Evolutionary conservation across 1,139 yeast species (phyloP).

Genomic region (Debaryomycetaceae sp.): DNA sequence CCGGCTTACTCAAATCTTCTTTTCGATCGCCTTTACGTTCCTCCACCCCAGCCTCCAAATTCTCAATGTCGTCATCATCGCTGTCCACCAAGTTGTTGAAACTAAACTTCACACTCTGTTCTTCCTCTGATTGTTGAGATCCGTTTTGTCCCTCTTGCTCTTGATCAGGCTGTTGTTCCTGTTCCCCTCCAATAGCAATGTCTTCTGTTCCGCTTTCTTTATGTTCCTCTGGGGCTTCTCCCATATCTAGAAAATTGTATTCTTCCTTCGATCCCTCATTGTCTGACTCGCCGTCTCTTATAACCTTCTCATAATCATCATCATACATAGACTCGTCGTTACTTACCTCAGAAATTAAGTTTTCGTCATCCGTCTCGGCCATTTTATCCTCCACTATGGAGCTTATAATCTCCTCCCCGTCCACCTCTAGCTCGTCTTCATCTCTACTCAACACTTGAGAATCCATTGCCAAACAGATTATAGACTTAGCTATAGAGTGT

Average conservation of each 20-base stretch:
- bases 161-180: not conserved
- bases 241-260: not conserved
- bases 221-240: not conserved
- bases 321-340: not conserved
- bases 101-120: conserved; percentile 3
- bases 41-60: conserved; percentile 9
- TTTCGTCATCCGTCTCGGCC: not conserved
- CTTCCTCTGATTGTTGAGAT: not conserved
- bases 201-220: not conserved
- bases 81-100: conserved; percentile 9
- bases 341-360: not conserved
- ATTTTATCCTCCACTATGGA: not conserved
- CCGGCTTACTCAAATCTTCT: not conserved
- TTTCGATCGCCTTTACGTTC: not conserved
- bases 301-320: not conserved
- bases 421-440: not conserved
- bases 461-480: not conserved
- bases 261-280: not conserved
- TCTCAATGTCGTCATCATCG: conserved; percentile 15
- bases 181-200: not conserved
- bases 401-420: not conserved
- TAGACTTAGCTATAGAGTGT: too few species aligned
- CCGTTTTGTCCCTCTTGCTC: not conserved
- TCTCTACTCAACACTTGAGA: not conserved
- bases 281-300: not conserved